These are phyloP conservation scores for Zasmidium angulare DNA, from an alignment of 2,329 filamentous ascomycete genomes.

Conservation along the genomic window DNA sequence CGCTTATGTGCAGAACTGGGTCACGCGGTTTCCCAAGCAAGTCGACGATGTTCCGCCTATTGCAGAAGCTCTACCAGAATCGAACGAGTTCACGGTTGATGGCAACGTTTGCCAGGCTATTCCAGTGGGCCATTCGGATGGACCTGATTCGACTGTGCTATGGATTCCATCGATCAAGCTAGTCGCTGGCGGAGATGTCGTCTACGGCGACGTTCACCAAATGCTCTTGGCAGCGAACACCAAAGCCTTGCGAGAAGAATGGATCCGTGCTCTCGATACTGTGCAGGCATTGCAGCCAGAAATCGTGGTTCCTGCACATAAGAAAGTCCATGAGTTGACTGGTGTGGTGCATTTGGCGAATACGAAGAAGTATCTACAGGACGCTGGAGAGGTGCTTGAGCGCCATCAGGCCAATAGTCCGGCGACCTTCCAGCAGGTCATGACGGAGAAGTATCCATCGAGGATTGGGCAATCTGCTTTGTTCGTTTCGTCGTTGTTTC, in stretches of 20 bases:
- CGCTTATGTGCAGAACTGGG: background rate
- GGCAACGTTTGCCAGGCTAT: slow-evolving; percentile 1
- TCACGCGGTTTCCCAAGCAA: background rate
- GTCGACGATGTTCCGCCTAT: background rate
- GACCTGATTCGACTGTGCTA: slow-evolving; percentile 6
- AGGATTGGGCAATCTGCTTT: background rate
- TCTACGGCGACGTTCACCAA: slow-evolving; percentile 14
- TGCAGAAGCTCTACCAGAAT: slow-evolving; percentile 6
- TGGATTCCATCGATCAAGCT: slow-evolving; percentile 11
- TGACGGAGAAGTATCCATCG: slow-evolving; percentile 7
- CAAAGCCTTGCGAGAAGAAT: slow-evolving; percentile 9
- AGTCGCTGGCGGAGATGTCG: slow-evolving; percentile 8
- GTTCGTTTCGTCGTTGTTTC: background rate
- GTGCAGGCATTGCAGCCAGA: slow-evolving; percentile 8
- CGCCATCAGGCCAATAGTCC: background rate
- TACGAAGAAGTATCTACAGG: slow-evolving; percentile 8
- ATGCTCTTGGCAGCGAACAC: slow-evolving; percentile 11
- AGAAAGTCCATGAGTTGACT: slow-evolving; percentile 9
- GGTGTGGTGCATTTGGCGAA: slow-evolving; percentile 4
- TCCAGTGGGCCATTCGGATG: slow-evolving; percentile 10
- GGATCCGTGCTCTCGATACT: slow-evolving; percentile 8
- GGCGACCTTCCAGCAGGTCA: background rate
- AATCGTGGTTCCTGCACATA: slow-evolving; percentile 7
- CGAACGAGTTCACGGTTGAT: slow-evolving; percentile 1
- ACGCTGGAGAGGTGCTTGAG: slow-evolving; percentile 2